Evolutionary conservation across 2,329 filamentous ascomycete genomes (phyloP), one percentile per base, ranked within the genome.

Genomic region (Hypoxylon sp.): DNA sequence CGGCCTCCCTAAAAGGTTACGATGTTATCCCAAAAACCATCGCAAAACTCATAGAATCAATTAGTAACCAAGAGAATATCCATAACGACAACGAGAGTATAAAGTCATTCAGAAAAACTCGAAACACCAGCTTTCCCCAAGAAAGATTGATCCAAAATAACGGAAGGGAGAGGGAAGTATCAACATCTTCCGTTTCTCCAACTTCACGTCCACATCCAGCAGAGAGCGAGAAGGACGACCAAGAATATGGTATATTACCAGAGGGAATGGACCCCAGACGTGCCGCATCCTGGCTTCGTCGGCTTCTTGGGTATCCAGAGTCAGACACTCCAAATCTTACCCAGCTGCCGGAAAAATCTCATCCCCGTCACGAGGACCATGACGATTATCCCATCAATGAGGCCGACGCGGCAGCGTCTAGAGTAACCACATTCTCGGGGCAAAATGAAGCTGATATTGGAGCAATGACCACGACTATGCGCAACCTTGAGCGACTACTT

Each of bases 401-500:
- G 3, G 35, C 52, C 6, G 54, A 52, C 22, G 68, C 67, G 5
- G 24, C 63, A 26, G 26, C 51, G 22, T 76, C 74, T 13, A 68
- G 68, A 35, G 72, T 73, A 19, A 73, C 76, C 14, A 75, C 70
- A 24, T 78, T 75, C 65, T 78, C 77, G 1, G 63, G 57, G 5
- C 33, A 75, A 57, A 74, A 73, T 47, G 68, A 53, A 14, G 69
- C 69, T 8, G 72, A 77, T 44, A 69, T 53, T 9, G 61, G 65
- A 14, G 69, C 70, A 9, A 76, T 78, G 59, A 63, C 73, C 47
- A 62, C 70, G 10, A 73, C 73, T 4, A 70, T 78, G 71, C 50
- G 70, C 19, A 81, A 85, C 63, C 75, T 86, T 26, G 84, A 87
- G 65, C 77, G 80, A 24, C 79, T 87, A 17, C 72, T 87, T 5